A percentile compares a stretch with the other conserved stretches of the same genome.
Conservation (phyloP, 495 filamentous ascomycete genomes). For the Sabuloglossum arenarium region DNA sequence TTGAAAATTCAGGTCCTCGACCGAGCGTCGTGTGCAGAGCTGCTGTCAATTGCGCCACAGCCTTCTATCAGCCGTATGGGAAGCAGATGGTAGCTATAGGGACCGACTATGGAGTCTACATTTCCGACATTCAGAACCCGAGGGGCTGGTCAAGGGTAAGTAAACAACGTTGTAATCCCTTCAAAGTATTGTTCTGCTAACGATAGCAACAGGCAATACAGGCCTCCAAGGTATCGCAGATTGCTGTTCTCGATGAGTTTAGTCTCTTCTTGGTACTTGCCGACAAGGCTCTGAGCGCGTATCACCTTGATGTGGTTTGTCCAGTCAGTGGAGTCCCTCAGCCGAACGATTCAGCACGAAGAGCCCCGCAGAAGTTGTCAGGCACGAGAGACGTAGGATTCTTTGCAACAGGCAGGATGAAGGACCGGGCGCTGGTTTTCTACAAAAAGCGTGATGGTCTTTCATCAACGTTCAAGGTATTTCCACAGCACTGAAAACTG, state of each 20-base stretch:
- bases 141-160: slow-evolving; percentile 69
- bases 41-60: slow-evolving; percentile 76
- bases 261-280: slow-evolving; percentile 75
- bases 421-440: slow-evolving; percentile 80
- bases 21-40: slow-evolving; percentile 63
- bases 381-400: slow-evolving; percentile 79
- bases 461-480: slow-evolving; percentile 72
- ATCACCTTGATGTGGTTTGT: slow-evolving; percentile 78
- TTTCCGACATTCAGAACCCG: slow-evolving; percentile 66
- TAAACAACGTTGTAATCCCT: background rate
- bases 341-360: slow-evolving; percentile 39
- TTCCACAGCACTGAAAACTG: slow-evolving; percentile 7
- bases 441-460: slow-evolving; percentile 92
- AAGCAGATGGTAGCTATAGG: slow-evolving; percentile 85
- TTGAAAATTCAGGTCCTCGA: slow-evolving; percentile 36
- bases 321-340: slow-evolving; percentile 44
- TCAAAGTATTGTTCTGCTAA: background rate
- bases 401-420: slow-evolving; percentile 90
- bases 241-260: slow-evolving; percentile 90
- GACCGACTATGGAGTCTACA: slow-evolving; percentile 83
- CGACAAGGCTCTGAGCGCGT: slow-evolving; percentile 80
- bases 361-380: slow-evolving; percentile 79
- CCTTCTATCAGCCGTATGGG: slow-evolving; percentile 58
- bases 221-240: slow-evolving; percentile 62
- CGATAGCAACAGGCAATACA: slow-evolving; percentile 38